Evolutionary conservation across 2,329 filamentous ascomycete genomes (phyloP), one percentile per base, ranked within the genome.

Genomic region (Fusarium sp.): DNA sequence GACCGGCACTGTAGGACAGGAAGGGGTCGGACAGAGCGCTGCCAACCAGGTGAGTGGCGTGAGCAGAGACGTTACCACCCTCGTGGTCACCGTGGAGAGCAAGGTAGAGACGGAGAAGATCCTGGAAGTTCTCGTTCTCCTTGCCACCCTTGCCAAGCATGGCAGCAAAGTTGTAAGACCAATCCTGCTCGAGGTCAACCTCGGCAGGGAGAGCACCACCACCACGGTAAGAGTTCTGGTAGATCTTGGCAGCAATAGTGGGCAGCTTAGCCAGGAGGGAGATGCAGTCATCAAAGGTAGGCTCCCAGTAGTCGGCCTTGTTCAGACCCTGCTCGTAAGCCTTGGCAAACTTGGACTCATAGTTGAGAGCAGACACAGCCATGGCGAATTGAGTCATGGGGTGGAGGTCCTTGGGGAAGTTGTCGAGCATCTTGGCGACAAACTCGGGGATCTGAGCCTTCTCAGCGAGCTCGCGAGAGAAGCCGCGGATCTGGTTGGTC

Each of bases 241-340:
- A 98, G 81, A 99, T 98, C 85, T 98, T 97, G 68, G 97, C 97
- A 32, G 97, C 97, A 77, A 99, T 95, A 71, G 95, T 97, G 73
- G 97, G 97, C 64, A 99, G 92, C 88, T 99, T 99, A 73, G 96
- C 97, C 66, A 99, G 90, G 72, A 99, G 89, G 57, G 93, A 94
- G 83, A 99, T 98, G 83, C 90, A 92, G 87, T 99, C 97, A 82
- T 98, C 96, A 81, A 97, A 98, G 52, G 95, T 97, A 16, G 96
- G 95, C 87, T 98, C 97, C 97, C 97, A 99, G 90, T 98, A 98
- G 78, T 98, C 95, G 63, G 95, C 94, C 89, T 98, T 99, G 89
- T 92, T 94, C 76, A 98, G 86, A 39, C 97, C 97, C 78, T 93
- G 86, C 84, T 95, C 96, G 84, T 99, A 99, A 23, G 93, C 93